A percentile compares a stretch with the other conserved stretches of the same genome.
Evolutionary conservation across 2,329 filamentous ascomycete species (phyloP).

Genomic region (Trichoderma simmonsii): DNA sequence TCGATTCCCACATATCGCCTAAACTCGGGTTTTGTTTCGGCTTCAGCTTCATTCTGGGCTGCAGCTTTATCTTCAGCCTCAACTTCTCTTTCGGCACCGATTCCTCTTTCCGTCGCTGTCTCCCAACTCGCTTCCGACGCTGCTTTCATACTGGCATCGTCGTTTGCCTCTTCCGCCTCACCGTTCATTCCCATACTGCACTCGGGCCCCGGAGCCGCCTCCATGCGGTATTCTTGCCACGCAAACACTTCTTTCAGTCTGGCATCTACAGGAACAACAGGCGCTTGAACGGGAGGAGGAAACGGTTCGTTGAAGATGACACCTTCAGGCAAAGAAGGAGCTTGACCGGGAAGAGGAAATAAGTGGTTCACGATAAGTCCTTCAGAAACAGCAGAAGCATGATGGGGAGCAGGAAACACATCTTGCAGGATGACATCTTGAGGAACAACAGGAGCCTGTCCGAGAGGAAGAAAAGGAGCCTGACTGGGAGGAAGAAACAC

Average conservation of each 20-base stretch:
- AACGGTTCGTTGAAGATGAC: no score
- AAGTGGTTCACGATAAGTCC: no score
- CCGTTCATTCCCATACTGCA: neutral
- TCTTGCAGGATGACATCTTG: no score
- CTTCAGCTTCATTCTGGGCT: neutral
- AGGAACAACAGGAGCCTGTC: no score
- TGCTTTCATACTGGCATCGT: neutral
- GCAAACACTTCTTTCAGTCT: neutral
- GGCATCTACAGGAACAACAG: no score
- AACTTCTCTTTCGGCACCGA: neutral
- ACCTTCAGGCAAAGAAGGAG: no score
- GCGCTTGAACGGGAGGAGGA: no score
- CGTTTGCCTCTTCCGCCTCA: neutral
- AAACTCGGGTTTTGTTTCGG: neutral
- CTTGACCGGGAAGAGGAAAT: no score
- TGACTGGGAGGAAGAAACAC: no score
- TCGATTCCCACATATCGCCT: neutral
- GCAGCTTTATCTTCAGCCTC: neutral
- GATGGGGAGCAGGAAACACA: no score
- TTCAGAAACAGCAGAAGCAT: no score
- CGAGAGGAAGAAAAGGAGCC: no score
- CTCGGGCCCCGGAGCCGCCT: neutral
- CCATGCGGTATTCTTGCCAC: neutral
- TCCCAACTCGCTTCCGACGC: neutral
- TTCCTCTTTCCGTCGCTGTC: neutral